These are phyloP conservation scores for Penicillium salamii DNA, from an alignment of 495 filamentous ascomycete genomes.

Conservation along the genomic window DNA sequence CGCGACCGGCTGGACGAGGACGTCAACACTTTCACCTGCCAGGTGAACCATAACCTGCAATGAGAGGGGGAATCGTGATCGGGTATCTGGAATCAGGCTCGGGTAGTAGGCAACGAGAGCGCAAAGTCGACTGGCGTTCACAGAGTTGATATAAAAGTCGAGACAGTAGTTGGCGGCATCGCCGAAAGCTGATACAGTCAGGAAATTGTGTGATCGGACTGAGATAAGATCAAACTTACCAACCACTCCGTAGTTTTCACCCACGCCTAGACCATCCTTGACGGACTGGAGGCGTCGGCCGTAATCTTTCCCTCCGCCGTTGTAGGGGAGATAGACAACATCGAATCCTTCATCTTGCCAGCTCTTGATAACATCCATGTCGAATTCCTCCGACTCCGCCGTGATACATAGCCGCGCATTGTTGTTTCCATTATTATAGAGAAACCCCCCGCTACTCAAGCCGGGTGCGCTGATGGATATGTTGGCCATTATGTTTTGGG, in stretches of 20 bases:
- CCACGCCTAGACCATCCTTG: slow-evolving; percentile 44
- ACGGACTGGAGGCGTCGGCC: slow-evolving; percentile 40
- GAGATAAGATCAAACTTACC: slow-evolving; percentile 27
- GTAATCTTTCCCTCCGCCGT: slow-evolving; percentile 53
- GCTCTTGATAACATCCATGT: slow-evolving; percentile 49
- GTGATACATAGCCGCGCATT: slow-evolving; percentile 63
- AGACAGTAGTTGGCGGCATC: slow-evolving; percentile 58
- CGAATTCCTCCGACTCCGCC: slow-evolving; percentile 60
- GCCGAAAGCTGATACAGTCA: slow-evolving; percentile 46
- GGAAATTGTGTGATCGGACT: background rate
- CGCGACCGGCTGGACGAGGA: slow-evolving; percentile 46
- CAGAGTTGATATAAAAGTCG: slow-evolving; percentile 50
- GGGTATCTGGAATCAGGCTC: slow-evolving; percentile 46
- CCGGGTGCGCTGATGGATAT: slow-evolving; percentile 41
- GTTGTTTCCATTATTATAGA: slow-evolving; percentile 39
- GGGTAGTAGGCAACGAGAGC: slow-evolving; percentile 64
- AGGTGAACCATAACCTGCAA: slow-evolving; percentile 54
- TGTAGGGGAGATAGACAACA: slow-evolving; percentile 58
- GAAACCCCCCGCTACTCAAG: slow-evolving; percentile 33
- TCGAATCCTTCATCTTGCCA: slow-evolving; percentile 69
- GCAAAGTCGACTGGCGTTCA: slow-evolving; percentile 38
- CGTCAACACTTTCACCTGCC: slow-evolving; percentile 45
- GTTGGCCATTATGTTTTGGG: slow-evolving; percentile 28
- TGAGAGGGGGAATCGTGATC: slow-evolving; percentile 44
- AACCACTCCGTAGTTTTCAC: slow-evolving; percentile 49